Base-by-base conservation (phyloP, 176 grass and related monocot species). In the Musa troglodytarum region DNA sequence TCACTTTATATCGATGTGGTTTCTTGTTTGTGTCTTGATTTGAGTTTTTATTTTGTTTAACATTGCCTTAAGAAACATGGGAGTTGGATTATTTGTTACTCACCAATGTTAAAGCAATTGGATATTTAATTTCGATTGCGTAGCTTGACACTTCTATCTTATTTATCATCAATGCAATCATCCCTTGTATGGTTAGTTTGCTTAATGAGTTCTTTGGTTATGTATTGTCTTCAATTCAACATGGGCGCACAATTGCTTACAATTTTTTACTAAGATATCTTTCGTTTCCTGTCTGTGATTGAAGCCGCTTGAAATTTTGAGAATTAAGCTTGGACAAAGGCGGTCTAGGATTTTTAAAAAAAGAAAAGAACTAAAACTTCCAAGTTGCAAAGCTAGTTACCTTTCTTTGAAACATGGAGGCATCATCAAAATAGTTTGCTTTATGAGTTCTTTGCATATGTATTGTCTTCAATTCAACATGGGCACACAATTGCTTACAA, bases 11-110 rank as follows among this genome's bases (percentile, higher is more conserved):
- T 77, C 87, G 92, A 58, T 86, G 77, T 59, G 88, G 95, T 67
- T 89, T 89, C 82, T 77, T 89, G 61, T 80, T 92, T 10, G 86
- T 99, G 77, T 94, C 80, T 23, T 99, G 82, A 94, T 87, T 61
- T 69, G 49, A 9, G n/a, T 74, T 58, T 74, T 74, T 57, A 3
- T 73, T 54, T 54, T 22, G 15, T 74, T 25, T 12, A 57, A 22
- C 72, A 74, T 57, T 74, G 7, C 51, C 22, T 74, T 28, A 7
- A 74, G 5, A 56, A 56, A 56, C 22, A 28, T 28, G 21, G 8
- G 53, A 17, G 12, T 51, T 74, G 17, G 26, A 57, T 57, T 74
- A 1, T 14, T 56, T 74, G 15, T 57, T 17, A 15, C 53, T 34
- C 21, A 54, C 72, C 23, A 57, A 55, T 74, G 10, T 56, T 28